Evolutionary conservation across 768 basidiomycete genomes (phyloP).

Genomic region (Psilocybe sp.): DNA sequence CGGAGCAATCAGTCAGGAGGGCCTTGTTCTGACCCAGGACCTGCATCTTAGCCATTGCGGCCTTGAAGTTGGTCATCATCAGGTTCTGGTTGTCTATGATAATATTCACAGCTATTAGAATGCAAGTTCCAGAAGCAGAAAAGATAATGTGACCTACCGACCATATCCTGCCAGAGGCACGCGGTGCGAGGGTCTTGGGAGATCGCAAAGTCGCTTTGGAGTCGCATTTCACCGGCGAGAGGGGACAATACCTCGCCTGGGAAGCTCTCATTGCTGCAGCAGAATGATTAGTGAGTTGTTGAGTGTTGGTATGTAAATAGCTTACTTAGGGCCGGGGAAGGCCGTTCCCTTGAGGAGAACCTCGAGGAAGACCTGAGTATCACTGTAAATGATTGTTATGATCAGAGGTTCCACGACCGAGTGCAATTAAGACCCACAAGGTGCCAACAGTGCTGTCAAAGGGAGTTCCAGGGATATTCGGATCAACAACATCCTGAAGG

Average conservation of each 20-base stretch:
- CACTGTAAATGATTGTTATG: no score
- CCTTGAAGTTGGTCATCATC: slow-evolving; percentile 8
- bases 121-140: no score
- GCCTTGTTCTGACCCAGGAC: slow-evolving; percentile 3
- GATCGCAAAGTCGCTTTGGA: slow-evolving; percentile 8
- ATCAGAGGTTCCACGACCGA: no score
- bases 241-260: slow-evolving; percentile 8
- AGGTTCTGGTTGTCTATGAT: slow-evolving; percentile 4
- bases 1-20: slow-evolving; percentile 8
- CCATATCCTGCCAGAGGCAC: slow-evolving; percentile 12
- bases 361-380: slow-evolving; percentile 33
- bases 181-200: slow-evolving; percentile 10
- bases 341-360: slow-evolving; percentile 18
- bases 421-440: background rate
- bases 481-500: slow-evolving; percentile 5
- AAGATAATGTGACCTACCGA: no score
- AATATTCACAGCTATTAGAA: no score
- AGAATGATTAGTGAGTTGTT: no score
- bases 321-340: slow-evolving; percentile 7
- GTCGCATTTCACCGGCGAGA: slow-evolving; percentile 11
- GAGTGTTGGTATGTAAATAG: background rate
- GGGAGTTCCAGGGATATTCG: slow-evolving; percentile 18
- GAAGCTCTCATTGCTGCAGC: no score
- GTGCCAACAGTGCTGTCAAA: slow-evolving; percentile 24
- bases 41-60: slow-evolving; percentile 9